Percentiles rank a stretch among this genome's conserved stretches.
Evolutionary conservation across 257 asterid species (phyloP).

Genomic region (Solanum medicagineum): DNA sequence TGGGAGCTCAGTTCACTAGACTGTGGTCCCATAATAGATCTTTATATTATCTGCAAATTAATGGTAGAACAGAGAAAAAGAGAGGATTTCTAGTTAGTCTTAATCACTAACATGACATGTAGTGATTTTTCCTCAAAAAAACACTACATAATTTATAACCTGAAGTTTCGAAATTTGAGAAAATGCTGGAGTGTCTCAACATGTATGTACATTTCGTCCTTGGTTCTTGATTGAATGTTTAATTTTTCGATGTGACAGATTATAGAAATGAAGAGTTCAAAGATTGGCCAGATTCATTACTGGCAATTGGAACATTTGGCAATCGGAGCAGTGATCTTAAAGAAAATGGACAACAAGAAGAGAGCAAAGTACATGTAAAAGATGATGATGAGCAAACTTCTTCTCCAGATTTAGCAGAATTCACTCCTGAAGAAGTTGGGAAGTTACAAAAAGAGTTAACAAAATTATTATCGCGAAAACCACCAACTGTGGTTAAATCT

Average conservation of each 20-base stretch:
- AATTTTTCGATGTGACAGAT: slow-evolving; percentile 17
- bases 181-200: neutral
- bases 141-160: neutral
- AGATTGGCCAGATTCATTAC: slow-evolving; percentile 63
- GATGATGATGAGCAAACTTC: slow-evolving; percentile 24
- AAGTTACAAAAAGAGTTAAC: slow-evolving; percentile 53
- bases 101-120: neutral
- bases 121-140: neutral
- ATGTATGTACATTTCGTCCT: neutral
- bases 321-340: slow-evolving; percentile 17
- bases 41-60: neutral
- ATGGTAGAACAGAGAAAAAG: neutral
- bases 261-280: slow-evolving; percentile 41
- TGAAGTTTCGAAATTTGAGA: neutral
- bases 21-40: neutral
- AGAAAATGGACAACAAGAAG: neutral
- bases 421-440: slow-evolving; percentile 67
- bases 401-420: slow-evolving; percentile 53
- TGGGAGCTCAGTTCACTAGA: neutral
- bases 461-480: slow-evolving; percentile 46
- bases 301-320: slow-evolving; percentile 87
- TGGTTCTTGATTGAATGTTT: neutral
- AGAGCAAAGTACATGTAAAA: slow-evolving; percentile 6
- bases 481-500: slow-evolving; percentile 12
- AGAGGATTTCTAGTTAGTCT: neutral